Evolutionary conservation across 1,284 basidiomycete species (phyloP), one percentile per base, ranked within the genome.

Genomic region (Cryptococcus sp.): DNA sequence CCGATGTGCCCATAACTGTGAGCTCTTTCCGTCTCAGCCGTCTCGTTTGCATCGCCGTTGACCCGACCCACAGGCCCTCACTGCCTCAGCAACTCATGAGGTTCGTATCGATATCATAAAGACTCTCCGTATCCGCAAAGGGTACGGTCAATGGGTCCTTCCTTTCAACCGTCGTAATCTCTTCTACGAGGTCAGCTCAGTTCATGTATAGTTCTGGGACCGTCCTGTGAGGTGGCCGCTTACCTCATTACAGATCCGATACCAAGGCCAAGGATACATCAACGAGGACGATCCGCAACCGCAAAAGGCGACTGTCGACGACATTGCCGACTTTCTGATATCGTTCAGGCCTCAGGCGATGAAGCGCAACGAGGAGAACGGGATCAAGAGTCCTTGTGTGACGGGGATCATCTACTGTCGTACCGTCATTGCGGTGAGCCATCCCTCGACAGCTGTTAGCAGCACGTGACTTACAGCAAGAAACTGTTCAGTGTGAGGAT

Each of bases 351-450:
- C 61, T 1, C 62, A 70, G 37, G 69, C 67, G 2, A 39, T 46
- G 11, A 50, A 45, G 4, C 50, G 65, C 45, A 70, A 72, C 49
- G 20, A 28, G 2, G 55, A 52, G 9, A 56, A 67, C 20, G 62
- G 60, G 0, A 62, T 75, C 3, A n/a, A 60, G n/a, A 52, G 50
- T 20, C 60, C 56, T 13, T 78, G 85, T 1, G 87, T 87, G 0
- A 85, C 84, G 0, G 91, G 90, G 0, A 85, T 93, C 44, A 81
- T 93, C 1, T 93, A 93, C 67, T 92, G 89, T 71, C 80, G 89
- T 4, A 57, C 36, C 1, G 48, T 50, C 3, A 38, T 39, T 16
- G 46, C 59, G 6, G 69, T 69, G 33, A 60, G 66, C 56, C 21
- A 18, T 15, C 28, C 7, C 4, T 3, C 13, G 11, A n/a, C 1